Evolutionary conservation across 225 moss, liverwort and hornwort species (phyloP), one percentile per base, ranked within the genome.

Genomic region (Straminergon stramineum): DNA sequence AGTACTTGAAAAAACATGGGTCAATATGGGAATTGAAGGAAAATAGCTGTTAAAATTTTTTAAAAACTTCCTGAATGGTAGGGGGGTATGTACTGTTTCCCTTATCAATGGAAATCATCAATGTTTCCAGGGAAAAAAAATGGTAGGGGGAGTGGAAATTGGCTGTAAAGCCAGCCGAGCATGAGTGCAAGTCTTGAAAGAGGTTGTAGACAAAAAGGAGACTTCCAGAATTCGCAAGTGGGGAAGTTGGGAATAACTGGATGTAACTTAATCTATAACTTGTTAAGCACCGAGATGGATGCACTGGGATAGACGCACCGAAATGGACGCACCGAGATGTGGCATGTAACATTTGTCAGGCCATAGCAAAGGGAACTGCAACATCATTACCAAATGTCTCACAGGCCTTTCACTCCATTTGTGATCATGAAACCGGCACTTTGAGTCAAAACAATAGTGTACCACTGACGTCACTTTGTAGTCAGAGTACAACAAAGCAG

Each of bases 101-200:
- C 48, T 48, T 48, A 48, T 9, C 48, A 7, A 48, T 48, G 48
- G 9, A 48, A 48, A 48, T 9, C 48, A 48, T 48, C 48, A 48
- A 48, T 48, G 9, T 48, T 48, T 48, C 48, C 9, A 48, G 48
- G 48, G 48, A 10, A 9, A 48, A 2, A 5, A 61, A 61, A 26
- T 61, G 61, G 61, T 11, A 11, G 11, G 61, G 26, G 60, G 60
- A 60, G 61, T 11, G 45, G 17, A 74, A 43, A 28, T 73, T 28
- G 6, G 10, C 26, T 4, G 4, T 17, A 26, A 56, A 26, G 4
- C 9, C 0, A 4, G 34, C 1, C 0, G 6, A 24, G 6, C 3
- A 57, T 57, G 79, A 79, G 78, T 37, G 35, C 14, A 9, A 77
- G 52, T 7, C 34, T 21, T 73, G 1, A 51, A 77, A 22, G 23